Evolutionary conservation across 2,329 filamentous ascomycete species (phyloP).

Genomic region (Laburnicola sp.): DNA sequence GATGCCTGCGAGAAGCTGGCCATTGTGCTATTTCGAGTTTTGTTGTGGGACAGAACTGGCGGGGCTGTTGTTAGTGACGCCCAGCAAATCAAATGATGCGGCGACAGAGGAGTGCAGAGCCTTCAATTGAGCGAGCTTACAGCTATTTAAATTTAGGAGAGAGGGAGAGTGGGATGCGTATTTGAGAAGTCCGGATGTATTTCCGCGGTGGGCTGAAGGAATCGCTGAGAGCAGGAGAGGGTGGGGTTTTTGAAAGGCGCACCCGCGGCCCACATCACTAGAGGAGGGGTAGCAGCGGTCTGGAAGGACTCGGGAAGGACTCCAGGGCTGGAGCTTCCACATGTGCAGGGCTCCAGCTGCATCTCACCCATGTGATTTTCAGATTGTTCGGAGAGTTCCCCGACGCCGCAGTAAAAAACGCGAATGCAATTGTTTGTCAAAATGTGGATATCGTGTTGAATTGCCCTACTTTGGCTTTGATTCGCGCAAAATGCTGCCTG

Average conservation of each 20-base stretch:
- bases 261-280: conserved; percentile 3
- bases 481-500: conserved; percentile 41
- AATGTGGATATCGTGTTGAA: conserved; percentile 38
- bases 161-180: not conserved
- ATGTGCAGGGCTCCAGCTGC: not conserved
- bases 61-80: conserved; percentile 18
- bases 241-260: not conserved
- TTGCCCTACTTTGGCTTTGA: conserved; percentile 33
- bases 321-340: conserved; percentile 9
- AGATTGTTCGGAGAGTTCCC: no score
- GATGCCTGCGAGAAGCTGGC: conserved; percentile 78
- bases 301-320: no score
- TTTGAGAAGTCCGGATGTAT: not conserved
- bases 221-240: conserved; percentile 12
- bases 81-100: conserved; percentile 9
- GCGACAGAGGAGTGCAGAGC: conserved; percentile 8
- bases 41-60: conserved; percentile 27
- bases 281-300: conserved; percentile 5
- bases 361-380: conserved; percentile 16
- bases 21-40: conserved; percentile 46
- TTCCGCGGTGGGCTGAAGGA: conserved; percentile 16
- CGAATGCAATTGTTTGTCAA: not conserved
- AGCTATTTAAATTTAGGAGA: not conserved
- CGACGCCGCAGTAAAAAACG: no score
- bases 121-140: conserved; percentile 15